Percentiles rank a stretch among this genome's conserved stretches.
These are phyloP conservation scores for Dactylella cylindrospora DNA, from an alignment of 2,329 filamentous ascomycete genomes.

Conservation along the genomic window DNA sequence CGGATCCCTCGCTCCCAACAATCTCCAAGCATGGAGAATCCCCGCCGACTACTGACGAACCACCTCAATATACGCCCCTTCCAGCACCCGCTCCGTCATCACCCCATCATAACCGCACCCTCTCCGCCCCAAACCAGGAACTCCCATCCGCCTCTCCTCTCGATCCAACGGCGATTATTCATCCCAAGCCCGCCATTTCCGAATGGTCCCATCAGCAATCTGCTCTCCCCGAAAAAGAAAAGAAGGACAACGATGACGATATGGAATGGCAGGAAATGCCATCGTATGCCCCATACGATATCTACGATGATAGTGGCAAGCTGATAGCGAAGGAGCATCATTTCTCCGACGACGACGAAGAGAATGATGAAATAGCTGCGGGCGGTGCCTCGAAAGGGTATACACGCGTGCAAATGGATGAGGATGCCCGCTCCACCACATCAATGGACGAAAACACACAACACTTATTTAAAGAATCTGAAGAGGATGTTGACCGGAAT, in stretches of 20 bases:
- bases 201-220: slow-evolving; percentile 89
- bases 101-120: slow-evolving; percentile 3
- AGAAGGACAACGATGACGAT: slow-evolving; percentile 57
- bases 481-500: slow-evolving; percentile 64
- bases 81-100: slow-evolving; percentile 2
- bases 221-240: slow-evolving; percentile 58
- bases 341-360: slow-evolving; percentile 64
- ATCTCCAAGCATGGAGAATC: no score
- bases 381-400: slow-evolving; percentile 94
- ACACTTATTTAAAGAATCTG: slow-evolving; percentile 85
- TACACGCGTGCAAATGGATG: slow-evolving; percentile 89
- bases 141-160: slow-evolving; percentile 20
- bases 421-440: slow-evolving; percentile 88
- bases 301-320: slow-evolving; percentile 91
- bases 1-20: no score
- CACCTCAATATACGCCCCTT: neutral
- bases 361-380: slow-evolving; percentile 61
- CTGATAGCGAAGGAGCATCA: slow-evolving; percentile 78
- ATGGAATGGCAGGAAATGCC: slow-evolving; percentile 89
- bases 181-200: slow-evolving; percentile 57
- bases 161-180: neutral
- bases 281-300: slow-evolving; percentile 84
- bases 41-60: no score
- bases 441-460: slow-evolving; percentile 97
- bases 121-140: slow-evolving; percentile 10